phyloP scores from a whole-genome alignment of 148 eudicot species.

The Limonium bicolor region DNA sequence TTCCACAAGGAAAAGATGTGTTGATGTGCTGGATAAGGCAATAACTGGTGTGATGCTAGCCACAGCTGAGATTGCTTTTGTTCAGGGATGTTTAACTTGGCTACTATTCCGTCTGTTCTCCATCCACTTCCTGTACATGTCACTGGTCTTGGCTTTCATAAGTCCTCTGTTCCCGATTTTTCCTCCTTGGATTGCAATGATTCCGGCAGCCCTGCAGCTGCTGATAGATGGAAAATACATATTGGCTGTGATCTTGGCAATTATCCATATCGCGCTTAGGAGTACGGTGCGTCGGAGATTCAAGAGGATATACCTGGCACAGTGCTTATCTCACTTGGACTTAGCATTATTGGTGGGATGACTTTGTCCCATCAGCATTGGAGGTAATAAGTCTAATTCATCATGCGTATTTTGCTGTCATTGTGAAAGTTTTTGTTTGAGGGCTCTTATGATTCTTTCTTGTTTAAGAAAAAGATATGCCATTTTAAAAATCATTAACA shows the following conservation, averaged over 20 bases:
- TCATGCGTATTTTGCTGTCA: background rate
- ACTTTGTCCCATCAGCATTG: conserved; percentile 67
- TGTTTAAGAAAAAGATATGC: too few relatives aligned
- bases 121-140: conserved; percentile 81
- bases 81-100: conserved; percentile 95
- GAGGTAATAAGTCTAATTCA: conserved; percentile 25
- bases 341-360: conserved; percentile 94
- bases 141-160: conserved; percentile 63
- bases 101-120: conserved; percentile 73
- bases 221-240: conserved; percentile 58
- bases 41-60: conserved; percentile 76
- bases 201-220: conserved; percentile 69
- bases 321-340: conserved; percentile 77
- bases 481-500: too few relatives aligned
- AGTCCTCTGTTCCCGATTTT: conserved; percentile 74
- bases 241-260: conserved; percentile 36
- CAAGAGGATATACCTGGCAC: conserved; percentile 66
- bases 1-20: conserved; percentile 56
- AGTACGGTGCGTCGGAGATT: conserved; percentile 64
- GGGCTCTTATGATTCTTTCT: too few relatives aligned
- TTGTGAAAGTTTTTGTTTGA: background rate
- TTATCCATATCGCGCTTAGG: conserved; percentile 62
- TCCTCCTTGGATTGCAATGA: conserved; percentile 58
- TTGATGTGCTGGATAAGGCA: conserved; percentile 80
- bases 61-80: conserved; percentile 65